phyloP scores from a whole-genome alignment of 495 filamentous ascomycete species.

The Stereocaulon alpinum region DNA sequence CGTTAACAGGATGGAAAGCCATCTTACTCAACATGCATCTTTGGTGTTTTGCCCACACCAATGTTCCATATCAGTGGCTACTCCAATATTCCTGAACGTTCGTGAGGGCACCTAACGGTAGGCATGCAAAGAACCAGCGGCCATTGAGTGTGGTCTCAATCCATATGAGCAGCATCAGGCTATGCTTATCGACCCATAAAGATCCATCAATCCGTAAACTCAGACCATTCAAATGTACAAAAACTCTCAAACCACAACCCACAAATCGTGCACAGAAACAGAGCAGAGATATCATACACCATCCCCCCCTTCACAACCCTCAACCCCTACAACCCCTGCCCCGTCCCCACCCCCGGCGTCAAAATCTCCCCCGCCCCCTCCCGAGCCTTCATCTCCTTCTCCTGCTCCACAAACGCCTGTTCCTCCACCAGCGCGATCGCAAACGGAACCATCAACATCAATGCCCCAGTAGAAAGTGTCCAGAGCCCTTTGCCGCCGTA shows the following conservation, averaged over 20 bases:
- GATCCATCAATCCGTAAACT: no score
- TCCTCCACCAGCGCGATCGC: conserved; percentile 89
- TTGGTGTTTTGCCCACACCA: no score
- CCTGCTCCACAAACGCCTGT: conserved; percentile 90
- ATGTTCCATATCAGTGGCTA: no score
- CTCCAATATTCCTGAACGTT: no score
- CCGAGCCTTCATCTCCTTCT: conserved; percentile 90
- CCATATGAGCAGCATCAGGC: no score
- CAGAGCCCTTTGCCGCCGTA: conserved; percentile 77
- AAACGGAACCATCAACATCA: conserved; percentile 87
- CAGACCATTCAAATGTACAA: neutral
- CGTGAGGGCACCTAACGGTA: no score
- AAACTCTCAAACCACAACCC: no score
- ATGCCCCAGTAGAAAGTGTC: conserved; percentile 74
- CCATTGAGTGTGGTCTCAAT: no score
- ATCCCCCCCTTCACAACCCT: neutral
- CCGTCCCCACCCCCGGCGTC: conserved; percentile 10
- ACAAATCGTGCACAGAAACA: neutral
- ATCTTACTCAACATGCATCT: neutral
- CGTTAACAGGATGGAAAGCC: neutral
- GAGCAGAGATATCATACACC: conserved; percentile 18
- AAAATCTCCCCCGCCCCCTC: conserved; percentile 61
- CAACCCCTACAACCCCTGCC: conserved; percentile 6
- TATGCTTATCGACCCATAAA: no score
- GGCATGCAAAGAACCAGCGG: no score